These are phyloP conservation scores for Zoysia japonica DNA, from an alignment of 176 grass and related monocot species.

Conservation along the genomic window DNA sequence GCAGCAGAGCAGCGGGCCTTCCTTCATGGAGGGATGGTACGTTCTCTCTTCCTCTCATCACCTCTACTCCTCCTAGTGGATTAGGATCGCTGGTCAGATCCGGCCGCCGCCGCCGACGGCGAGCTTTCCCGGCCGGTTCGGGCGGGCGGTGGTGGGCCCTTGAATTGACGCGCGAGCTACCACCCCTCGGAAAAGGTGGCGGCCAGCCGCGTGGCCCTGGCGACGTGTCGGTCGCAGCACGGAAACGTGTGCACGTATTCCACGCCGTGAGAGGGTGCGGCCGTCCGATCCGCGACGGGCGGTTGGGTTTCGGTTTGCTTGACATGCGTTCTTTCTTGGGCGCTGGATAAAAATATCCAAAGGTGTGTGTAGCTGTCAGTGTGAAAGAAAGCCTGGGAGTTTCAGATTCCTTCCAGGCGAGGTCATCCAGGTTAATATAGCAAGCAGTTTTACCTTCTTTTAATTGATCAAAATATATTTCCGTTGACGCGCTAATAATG, in stretches of 20 bases:
- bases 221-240: slow-evolving; percentile 37
- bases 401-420: slow-evolving; percentile 11
- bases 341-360: neutral
- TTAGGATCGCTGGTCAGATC: slow-evolving; percentile 24
- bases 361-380: neutral
- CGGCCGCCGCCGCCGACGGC: neutral
- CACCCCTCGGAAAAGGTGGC: slow-evolving; percentile 10
- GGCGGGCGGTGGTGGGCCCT: neutral
- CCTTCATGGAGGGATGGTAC: slow-evolving; percentile 71
- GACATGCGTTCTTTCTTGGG: neutral
- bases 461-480: too few relatives aligned
- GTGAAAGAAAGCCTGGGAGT: neutral
- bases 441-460: too few relatives aligned
- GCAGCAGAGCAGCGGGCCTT: slow-evolving; percentile 65
- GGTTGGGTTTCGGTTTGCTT: neutral
- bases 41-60: neutral
- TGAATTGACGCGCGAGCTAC: slow-evolving; percentile 39
- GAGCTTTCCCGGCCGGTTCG: neutral
- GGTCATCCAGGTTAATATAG: neutral
- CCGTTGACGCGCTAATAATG: too few relatives aligned
- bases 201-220: neutral
- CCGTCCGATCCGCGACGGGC: slow-evolving; percentile 26
- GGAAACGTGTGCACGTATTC: neutral
- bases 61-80: neutral
- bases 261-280: neutral